Conservation (phyloP, 495 filamentous ascomycete genomes). For the Penicillium lividum region DNA sequence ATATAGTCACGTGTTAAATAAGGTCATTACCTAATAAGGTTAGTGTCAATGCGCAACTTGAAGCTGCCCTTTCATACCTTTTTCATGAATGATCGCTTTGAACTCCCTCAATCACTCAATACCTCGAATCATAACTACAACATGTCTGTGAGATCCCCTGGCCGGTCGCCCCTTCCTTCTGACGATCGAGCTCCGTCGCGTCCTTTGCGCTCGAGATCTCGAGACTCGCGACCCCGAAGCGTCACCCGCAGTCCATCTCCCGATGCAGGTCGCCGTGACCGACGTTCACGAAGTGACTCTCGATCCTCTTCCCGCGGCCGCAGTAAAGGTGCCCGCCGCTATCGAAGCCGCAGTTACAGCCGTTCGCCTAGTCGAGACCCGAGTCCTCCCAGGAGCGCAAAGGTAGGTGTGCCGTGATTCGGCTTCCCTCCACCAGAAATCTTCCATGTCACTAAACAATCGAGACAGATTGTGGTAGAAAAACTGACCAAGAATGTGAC, state of each 20-base stretch:
- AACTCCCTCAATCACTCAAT: not conserved
- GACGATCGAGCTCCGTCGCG: slow-evolving; percentile 28
- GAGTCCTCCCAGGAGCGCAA: slow-evolving; percentile 55
- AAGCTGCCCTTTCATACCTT: not conserved
- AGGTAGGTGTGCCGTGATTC: slow-evolving; percentile 40
- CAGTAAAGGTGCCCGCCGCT: slow-evolving; percentile 38
- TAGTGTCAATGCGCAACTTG: not conserved
- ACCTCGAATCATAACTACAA: not conserved
- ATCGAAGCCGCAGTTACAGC: slow-evolving; percentile 47
- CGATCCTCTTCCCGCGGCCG: slow-evolving; percentile 49
- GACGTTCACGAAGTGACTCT: slow-evolving; percentile 41
- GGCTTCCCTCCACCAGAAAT: not conserved
- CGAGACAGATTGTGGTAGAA: slow-evolving; percentile 82
- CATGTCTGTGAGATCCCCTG: slow-evolving; percentile 31
- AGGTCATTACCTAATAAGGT: not conserved
- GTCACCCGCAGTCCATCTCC: slow-evolving; percentile 39
- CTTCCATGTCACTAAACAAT: not conserved
- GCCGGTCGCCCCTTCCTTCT: slow-evolving; percentile 26
- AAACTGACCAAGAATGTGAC: slow-evolving; percentile 95
- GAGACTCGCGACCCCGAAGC: slow-evolving; percentile 38
- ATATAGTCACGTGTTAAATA: not conserved
- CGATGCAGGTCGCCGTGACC: slow-evolving; percentile 37
- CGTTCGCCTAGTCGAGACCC: slow-evolving; percentile 48
- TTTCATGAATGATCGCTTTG: too few relatives aligned
- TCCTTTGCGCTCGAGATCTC: slow-evolving; percentile 49